phyloP scores from a whole-genome alignment of 2,329 filamentous ascomycete genomes.

The Fusarium siculi region DNA sequence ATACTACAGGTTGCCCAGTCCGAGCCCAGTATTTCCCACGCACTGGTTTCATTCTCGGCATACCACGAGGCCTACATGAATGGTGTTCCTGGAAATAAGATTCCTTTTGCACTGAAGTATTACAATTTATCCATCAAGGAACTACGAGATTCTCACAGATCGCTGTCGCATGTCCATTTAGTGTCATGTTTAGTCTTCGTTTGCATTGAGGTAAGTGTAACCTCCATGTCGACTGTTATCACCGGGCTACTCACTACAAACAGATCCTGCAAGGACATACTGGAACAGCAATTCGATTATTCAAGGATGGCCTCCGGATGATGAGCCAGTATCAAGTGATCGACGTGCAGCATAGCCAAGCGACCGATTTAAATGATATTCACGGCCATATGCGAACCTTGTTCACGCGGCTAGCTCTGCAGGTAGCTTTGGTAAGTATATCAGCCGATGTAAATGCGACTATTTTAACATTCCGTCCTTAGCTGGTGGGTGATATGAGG shows the following conservation, averaged over 20 bases:
- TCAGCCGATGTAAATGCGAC: accelerated
- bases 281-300: neutral
- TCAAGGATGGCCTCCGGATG: neutral
- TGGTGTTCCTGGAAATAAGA: accelerated
- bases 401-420: neutral
- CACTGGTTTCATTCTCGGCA: neutral
- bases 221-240: accelerated
- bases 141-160: neutral
- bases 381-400: neutral
- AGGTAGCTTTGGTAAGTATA: neutral
- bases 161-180: neutral
- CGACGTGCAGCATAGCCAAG: neutral
- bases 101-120: neutral
- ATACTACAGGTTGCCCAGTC: neutral
- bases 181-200: neutral
- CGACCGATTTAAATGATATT: accelerated
- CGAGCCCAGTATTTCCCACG: neutral
- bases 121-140: neutral
- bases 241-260: accelerated
- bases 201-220: neutral
- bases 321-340: neutral
- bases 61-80: neutral
- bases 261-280: neutral
- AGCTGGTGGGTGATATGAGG: accelerated
- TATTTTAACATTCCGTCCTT: accelerated